Percentiles rank a stretch among this genome's conserved stretches.
Evolutionary conservation across 1,284 basidiomycete genomes (phyloP).

Genomic region (Clitocybe nebularis): DNA sequence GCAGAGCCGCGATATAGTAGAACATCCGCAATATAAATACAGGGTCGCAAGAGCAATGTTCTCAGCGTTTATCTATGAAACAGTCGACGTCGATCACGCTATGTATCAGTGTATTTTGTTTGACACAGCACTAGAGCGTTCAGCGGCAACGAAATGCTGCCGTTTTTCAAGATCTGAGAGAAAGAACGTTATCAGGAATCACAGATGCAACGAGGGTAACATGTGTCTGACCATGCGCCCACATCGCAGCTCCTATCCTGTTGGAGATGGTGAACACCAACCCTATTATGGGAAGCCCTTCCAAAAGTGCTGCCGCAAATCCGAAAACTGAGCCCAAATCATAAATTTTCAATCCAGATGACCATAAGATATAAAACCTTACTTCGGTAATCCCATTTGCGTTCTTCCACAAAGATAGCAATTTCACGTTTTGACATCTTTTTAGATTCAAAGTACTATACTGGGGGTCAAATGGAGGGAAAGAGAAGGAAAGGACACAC

Average conservation of each 20-base stretch:
- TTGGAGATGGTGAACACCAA: slow-evolving; percentile 81
- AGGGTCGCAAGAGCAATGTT: no score
- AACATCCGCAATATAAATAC: no score
- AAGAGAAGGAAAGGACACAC: not conserved
- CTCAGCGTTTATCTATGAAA: no score
- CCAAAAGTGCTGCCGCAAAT: slow-evolving; percentile 73
- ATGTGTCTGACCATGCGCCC: slow-evolving; percentile 66
- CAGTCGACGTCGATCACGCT: no score
- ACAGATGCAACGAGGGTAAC: slow-evolving; percentile 4
- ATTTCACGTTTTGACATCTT: slow-evolving; percentile 69
- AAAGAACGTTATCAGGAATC: slow-evolving; percentile 1
- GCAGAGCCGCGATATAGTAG: no score
- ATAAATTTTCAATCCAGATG: no score
- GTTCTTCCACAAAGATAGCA: slow-evolving; percentile 78
- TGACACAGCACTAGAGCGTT: not conserved
- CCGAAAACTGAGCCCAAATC: slow-evolving; percentile 77
- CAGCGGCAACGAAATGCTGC: slow-evolving; percentile 57
- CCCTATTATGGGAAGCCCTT: slow-evolving; percentile 75
- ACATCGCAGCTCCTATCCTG: slow-evolving; percentile 87
- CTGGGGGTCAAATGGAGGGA: not conserved
- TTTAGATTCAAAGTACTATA: slow-evolving; percentile 78
- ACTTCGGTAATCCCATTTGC: slow-evolving; percentile 84
- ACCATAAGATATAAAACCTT: slow-evolving; percentile 14
- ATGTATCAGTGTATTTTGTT: no score
- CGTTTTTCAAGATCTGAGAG: slow-evolving; percentile 71